Conservation (phyloP, 306 rosid genomes). For the Prunus armeniaca region DNA sequence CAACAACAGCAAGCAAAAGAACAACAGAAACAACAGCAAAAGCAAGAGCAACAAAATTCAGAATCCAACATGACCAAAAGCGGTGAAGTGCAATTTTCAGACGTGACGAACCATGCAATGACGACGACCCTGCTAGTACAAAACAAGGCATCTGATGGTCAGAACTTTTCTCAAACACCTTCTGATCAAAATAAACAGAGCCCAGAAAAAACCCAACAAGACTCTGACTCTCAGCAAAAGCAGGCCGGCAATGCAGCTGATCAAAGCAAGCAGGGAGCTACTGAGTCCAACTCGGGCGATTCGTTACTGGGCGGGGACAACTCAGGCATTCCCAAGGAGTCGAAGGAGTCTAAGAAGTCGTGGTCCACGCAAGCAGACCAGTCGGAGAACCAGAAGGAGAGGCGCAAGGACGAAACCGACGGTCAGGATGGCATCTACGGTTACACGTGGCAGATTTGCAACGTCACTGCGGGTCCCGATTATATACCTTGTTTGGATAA, state of each 20-base stretch:
- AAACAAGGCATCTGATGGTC: neutral
- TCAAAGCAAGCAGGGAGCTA: conserved; percentile 15
- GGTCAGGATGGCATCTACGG: conserved; percentile 33
- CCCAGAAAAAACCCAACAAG: neutral
- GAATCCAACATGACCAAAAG: neutral
- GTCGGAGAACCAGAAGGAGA: conserved; percentile 66
- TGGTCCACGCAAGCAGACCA: conserved; percentile 77
- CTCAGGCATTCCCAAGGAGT: conserved; percentile 46
- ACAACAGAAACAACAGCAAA: neutral
- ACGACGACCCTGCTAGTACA: neutral
- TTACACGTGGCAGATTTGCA: conserved; percentile 61
- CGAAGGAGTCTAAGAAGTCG: conserved; percentile 53
- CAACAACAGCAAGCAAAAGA: neutral
- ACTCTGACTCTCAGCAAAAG: conserved; percentile 3
- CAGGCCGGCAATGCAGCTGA: conserved; percentile 14
- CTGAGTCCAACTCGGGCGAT: conserved; percentile 27
- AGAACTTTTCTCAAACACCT: neutral
- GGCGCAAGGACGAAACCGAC: conserved; percentile 56
- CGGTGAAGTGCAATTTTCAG: neutral
- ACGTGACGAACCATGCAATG: neutral
- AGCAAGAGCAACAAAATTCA: neutral
- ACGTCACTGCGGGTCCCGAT: conserved; percentile 65
- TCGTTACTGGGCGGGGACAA: conserved; percentile 21
- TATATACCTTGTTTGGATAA: conserved; percentile 94
- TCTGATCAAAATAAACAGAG: neutral